Percentiles rank a stretch among this genome's conserved stretches.
These are phyloP conservation scores for Candida oleophila DNA, from an alignment of 805 yeast species.

Conservation along the genomic window DNA sequence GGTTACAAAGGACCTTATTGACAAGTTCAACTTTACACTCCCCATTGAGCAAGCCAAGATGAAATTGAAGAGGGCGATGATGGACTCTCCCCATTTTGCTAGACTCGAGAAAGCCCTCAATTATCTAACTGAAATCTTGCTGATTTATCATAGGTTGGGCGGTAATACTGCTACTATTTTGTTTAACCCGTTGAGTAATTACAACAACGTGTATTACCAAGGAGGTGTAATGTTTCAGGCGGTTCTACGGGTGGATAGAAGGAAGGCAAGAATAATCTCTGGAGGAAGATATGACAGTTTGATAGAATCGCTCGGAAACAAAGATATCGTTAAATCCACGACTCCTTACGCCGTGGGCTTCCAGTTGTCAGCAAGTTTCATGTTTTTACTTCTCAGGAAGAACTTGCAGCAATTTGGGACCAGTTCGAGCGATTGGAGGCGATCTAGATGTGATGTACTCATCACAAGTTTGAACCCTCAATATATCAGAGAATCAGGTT, in stretches of 20 bases:
- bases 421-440: slow-evolving; percentile 31
- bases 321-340: slow-evolving; percentile 20
- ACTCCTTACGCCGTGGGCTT: slow-evolving; percentile 75
- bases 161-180: slow-evolving; percentile 51
- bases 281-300: slow-evolving; percentile 92
- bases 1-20: slow-evolving; percentile 74
- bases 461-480: slow-evolving; percentile 66
- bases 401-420: slow-evolving; percentile 52
- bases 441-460: slow-evolving; percentile 73
- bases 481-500: slow-evolving; percentile 57
- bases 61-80: slow-evolving; percentile 67
- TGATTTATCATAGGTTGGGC: slow-evolving; percentile 56
- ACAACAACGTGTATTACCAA: slow-evolving; percentile 74
- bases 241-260: slow-evolving; percentile 59
- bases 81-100: slow-evolving; percentile 63
- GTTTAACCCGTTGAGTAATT: slow-evolving; percentile 81
- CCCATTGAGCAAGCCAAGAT: slow-evolving; percentile 64
- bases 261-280: slow-evolving; percentile 60
- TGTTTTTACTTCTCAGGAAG: slow-evolving; percentile 42
- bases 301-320: slow-evolving; percentile 62
- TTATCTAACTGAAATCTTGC: slow-evolving; percentile 60
- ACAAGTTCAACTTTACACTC: slow-evolving; percentile 68
- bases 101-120: slow-evolving; percentile 62
- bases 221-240: slow-evolving; percentile 90
- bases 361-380: slow-evolving; percentile 57